phyloP scores from a whole-genome alignment of 2,329 filamentous ascomycete species.

The Pseudogymnoascus sp. region DNA sequence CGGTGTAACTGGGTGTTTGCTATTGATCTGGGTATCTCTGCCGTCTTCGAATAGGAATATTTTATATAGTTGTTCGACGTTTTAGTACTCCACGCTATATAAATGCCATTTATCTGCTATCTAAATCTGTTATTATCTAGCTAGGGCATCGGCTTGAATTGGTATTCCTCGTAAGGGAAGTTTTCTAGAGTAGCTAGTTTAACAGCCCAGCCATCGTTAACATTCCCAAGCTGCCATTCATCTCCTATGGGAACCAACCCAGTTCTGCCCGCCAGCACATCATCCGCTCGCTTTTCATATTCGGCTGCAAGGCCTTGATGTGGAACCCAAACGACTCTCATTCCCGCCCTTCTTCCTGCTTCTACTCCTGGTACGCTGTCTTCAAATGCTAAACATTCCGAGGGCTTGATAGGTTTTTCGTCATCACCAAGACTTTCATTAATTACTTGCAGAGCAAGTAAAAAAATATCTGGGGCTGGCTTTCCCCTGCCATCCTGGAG shows the following conservation, averaged over 20 bases:
- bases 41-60: not conserved
- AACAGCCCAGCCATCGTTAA: slow-evolving; percentile 35
- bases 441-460: slow-evolving; percentile 75
- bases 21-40: not conserved
- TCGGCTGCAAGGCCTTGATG: slow-evolving; percentile 71
- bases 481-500: slow-evolving; percentile 79
- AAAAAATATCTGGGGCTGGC: slow-evolving; percentile 88
- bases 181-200: slow-evolving; percentile 30
- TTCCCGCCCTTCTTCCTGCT: slow-evolving; percentile 80
- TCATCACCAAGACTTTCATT: slow-evolving; percentile 64
- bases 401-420: slow-evolving; percentile 61
- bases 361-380: slow-evolving; percentile 92
- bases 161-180: slow-evolving; percentile 33
- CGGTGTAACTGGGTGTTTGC: not conserved
- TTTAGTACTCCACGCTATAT: not conserved
- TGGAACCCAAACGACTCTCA: slow-evolving; percentile 91
- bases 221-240: slow-evolving; percentile 38
- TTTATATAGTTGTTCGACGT: not conserved
- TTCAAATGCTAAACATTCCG: slow-evolving; percentile 96
- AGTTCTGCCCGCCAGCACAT: slow-evolving; percentile 61
- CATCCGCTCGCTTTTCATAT: slow-evolving; percentile 66
- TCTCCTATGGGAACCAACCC: slow-evolving; percentile 34
- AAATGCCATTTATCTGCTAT: not conserved
- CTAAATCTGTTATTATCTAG: not conserved
- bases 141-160: slow-evolving; percentile 8